phyloP scores from a whole-genome alignment of 305 asterid genomes.

The Stenogyne calaminthoides region DNA sequence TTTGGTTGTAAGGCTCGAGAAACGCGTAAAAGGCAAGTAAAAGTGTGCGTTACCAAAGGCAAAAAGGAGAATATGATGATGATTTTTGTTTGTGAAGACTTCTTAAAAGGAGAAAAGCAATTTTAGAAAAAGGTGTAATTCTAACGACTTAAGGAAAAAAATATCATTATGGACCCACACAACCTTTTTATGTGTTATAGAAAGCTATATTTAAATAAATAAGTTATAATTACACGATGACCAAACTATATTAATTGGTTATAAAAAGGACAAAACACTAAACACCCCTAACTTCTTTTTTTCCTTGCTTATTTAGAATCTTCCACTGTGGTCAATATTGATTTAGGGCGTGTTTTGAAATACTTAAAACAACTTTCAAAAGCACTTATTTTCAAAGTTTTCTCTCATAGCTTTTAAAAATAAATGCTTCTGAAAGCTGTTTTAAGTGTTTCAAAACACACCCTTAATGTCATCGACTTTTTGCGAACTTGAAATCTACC shows the following conservation, averaged over 20 bases:
- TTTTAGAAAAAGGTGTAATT: slow-evolving; percentile 28
- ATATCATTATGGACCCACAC: slow-evolving; percentile 23
- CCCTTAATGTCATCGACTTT: not conserved
- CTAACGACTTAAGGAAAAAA: slow-evolving; percentile 22
- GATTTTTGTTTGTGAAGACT: slow-evolving; percentile 57
- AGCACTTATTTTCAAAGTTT: too few relatives aligned
- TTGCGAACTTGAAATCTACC: not conserved
- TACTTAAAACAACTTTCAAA: too few relatives aligned
- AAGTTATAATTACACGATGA: slow-evolving; percentile 11
- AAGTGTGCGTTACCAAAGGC: slow-evolving; percentile 80
- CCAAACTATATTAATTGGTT: slow-evolving; percentile 21
- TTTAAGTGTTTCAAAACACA: too few relatives aligned
- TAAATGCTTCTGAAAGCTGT: too few relatives aligned
- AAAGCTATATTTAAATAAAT: slow-evolving; percentile 25
- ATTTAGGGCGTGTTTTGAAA: too few relatives aligned
- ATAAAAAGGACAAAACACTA: slow-evolving; percentile 25
- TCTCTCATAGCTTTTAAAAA: too few relatives aligned
- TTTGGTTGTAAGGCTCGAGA: slow-evolving; percentile 40
- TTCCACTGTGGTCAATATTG: slow-evolving; percentile 1
- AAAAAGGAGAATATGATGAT: slow-evolving; percentile 48
- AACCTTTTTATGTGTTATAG: slow-evolving; percentile 25
- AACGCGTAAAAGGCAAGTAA: slow-evolving; percentile 81
- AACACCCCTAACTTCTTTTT: slow-evolving; percentile 17
- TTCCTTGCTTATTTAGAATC: slow-evolving; percentile 30
- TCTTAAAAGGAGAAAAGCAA: slow-evolving; percentile 11